A percentile compares a stretch with the other conserved stretches of the same genome.
Evolutionary conservation across 805 yeast species (phyloP).

Genomic region (Starmerella floricola): DNA sequence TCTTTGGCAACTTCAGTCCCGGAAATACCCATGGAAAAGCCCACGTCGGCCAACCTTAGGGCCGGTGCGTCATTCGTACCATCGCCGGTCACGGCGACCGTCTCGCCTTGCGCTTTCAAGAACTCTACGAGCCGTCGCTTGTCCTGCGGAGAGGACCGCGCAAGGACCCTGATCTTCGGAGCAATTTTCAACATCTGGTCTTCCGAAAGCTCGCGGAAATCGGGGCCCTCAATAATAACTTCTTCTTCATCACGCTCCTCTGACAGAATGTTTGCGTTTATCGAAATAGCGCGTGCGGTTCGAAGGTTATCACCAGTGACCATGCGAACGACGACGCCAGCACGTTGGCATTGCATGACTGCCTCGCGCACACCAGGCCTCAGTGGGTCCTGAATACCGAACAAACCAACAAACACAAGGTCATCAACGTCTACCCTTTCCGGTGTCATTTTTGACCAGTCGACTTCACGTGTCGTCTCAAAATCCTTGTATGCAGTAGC

Average conservation of each 20-base stretch:
- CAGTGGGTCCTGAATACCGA: conserved; percentile 92
- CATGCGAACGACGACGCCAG: conserved; percentile 94
- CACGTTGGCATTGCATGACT: conserved; percentile 68
- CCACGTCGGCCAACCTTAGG: conserved; percentile 89
- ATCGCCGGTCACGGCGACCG: conserved; percentile 98
- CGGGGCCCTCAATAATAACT: conserved; percentile 87
- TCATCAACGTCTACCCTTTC: conserved; percentile 22
- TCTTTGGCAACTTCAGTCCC: conserved; percentile 99
- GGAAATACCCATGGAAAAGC: conserved; percentile 95
- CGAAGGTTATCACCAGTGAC: conserved; percentile 92
- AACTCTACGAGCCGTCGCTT: conserved; percentile 77
- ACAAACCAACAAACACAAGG: conserved; percentile 55
- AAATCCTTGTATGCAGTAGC: conserved; percentile 73
- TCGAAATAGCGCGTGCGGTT: conserved; percentile 86
- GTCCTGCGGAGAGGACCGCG: conserved; percentile 94
- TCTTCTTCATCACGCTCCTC: conserved; percentile 40
- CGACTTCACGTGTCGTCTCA: conserved; percentile 16
- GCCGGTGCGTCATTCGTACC: conserved; percentile 99
- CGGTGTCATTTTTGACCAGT: conserved; percentile 11
- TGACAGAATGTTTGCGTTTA: conserved; percentile 59
- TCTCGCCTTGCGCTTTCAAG: conserved; percentile 68
- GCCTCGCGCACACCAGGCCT: conserved; percentile 85
- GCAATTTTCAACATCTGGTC: conserved; percentile 46
- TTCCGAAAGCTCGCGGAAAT: conserved; percentile 54
- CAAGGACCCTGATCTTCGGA: conserved; percentile 73